Percentiles rank a stretch among this genome's conserved stretches.
phyloP scores from a whole-genome alignment of 2,329 filamentous ascomycete species.

The Cercospora brassicicola region DNA sequence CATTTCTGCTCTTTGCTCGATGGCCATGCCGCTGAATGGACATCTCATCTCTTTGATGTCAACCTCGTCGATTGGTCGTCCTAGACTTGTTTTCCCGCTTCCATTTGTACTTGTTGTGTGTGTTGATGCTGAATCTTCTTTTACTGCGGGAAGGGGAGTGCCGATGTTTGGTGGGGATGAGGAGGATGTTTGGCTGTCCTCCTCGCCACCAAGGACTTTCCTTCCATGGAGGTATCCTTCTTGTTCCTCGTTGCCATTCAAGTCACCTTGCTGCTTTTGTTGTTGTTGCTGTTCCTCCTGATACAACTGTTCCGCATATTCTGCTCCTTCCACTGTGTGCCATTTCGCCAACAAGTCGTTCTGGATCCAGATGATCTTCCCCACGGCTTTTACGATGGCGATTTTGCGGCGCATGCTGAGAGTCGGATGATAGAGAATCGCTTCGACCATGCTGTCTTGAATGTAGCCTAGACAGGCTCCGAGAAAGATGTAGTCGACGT shows the following conservation, averaged over 20 bases:
- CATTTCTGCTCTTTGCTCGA: conserved; percentile 21
- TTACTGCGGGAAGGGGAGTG: neutral
- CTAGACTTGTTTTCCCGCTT: conserved; percentile 21
- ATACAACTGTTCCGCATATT: neutral
- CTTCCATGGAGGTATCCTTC: neutral
- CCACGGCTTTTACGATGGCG: neutral
- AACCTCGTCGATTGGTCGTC: conserved; percentile 12
- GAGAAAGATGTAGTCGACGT: neutral
- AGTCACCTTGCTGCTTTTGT: neutral
- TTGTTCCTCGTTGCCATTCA: neutral
- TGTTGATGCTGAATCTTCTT: conserved; percentile 10
- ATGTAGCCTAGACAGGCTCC: neutral
- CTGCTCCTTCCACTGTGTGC: neutral
- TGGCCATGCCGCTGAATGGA: conserved; percentile 18
- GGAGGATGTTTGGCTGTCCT: neutral
- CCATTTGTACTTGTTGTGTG: conserved; percentile 4
- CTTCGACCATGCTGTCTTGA: neutral
- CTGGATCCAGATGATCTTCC: neutral
- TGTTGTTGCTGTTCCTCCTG: neutral
- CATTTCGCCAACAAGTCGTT: neutral
- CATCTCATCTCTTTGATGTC: conserved; percentile 12
- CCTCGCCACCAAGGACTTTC: neutral
- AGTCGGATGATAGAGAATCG: neutral
- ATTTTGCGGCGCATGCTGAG: neutral
- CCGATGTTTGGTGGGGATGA: neutral